phyloP scores from a whole-genome alignment of 2,329 filamentous ascomycete species.

The Huntiella bhutanensis region DNA sequence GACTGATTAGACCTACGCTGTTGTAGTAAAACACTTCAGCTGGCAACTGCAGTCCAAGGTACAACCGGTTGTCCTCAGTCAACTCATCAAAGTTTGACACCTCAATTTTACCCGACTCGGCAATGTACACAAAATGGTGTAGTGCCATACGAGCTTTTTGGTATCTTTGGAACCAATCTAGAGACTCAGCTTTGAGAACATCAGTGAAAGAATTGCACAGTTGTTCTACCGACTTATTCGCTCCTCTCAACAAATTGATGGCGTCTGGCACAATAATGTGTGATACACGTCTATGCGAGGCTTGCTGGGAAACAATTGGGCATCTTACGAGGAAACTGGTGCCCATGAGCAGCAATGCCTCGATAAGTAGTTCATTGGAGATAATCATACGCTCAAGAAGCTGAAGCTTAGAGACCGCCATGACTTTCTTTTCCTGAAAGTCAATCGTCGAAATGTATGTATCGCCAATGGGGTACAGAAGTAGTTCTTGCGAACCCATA shows the following conservation, averaged over 20 bases:
- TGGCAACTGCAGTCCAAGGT: conserved; percentile 76
- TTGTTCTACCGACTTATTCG: conserved; percentile 49
- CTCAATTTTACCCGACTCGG: conserved; percentile 55
- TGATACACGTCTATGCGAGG: conserved; percentile 22
- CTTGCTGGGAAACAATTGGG: conserved; percentile 37
- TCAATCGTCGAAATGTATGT: conserved; percentile 49
- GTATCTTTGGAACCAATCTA: conserved; percentile 70
- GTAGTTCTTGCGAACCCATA: conserved; percentile 66
- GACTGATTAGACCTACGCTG: conserved; percentile 60
- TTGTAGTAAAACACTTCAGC: conserved; percentile 84
- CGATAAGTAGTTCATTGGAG: conserved; percentile 55
- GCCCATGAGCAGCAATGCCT: conserved; percentile 67
- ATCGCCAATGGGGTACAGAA: conserved; percentile 70
- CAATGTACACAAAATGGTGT: conserved; percentile 72
- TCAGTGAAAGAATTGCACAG: conserved; percentile 67
- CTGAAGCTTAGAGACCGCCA: conserved; percentile 42
- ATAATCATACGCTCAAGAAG: conserved; percentile 47
- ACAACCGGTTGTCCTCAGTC: conserved; percentile 70
- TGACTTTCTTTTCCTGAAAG: conserved; percentile 48
- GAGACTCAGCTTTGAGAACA: conserved; percentile 49
- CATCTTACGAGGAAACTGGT: conserved; percentile 64
- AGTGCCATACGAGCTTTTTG: conserved; percentile 70
- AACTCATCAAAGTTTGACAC: conserved; percentile 55
- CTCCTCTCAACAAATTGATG: conserved; percentile 52
- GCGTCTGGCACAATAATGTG: conserved; percentile 52